Base-by-base conservation (phyloP, 192 early-diverging fungal genomes). In the Gonapodya prolifera region DNA sequence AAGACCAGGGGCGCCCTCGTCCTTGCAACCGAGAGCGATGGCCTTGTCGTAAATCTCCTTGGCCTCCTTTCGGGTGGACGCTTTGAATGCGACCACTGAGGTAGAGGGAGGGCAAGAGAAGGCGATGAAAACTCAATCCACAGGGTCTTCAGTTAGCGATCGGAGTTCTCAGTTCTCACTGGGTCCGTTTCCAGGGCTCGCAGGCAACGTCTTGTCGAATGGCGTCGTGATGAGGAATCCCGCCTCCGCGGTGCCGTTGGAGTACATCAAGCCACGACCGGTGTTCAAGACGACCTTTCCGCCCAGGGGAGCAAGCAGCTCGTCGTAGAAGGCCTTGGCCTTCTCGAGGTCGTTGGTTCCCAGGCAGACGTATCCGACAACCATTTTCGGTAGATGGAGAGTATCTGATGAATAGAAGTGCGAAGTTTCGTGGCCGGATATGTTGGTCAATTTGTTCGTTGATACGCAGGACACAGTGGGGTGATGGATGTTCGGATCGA, bases 241-340 rank as follows among this genome's bases (percentile, higher is more conserved):
- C 31, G 32, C 71, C n/a, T n/a, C n/a, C 28, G 8, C 71, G 2
- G 2, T 18, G 71, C 32, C 71, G 28, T 32, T 32, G 2, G 18
- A 13, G 71, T 30, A 73, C 18, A 30, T 30, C 2, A 16, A 32
- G 18, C 71, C 71, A 30, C 71, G 16, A 30, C 28, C 71, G 28
- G 71, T 73, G 71, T 73, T 29, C 31, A 73, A 13, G 31, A 73
- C 18, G 18, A 30, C 32, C 31, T 73, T 73, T 2, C 2, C 32
- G 71, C 31, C 31, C 71, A 73, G 18, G 71, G 31, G 71, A 8
- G 2, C 31, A 2, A 73, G 18, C 2, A 73, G 71, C 31, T 73
- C 71, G 13, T 73, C 71, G 71, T 73, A 73, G 29, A 73, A 73
- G 16, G 71, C 71, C 71, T 73, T 73, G 71, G 71, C 71, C 71